These are phyloP conservation scores for Cryphonectria carpinicola DNA, from an alignment of 2,329 filamentous ascomycete species.

Conservation along the genomic window DNA sequence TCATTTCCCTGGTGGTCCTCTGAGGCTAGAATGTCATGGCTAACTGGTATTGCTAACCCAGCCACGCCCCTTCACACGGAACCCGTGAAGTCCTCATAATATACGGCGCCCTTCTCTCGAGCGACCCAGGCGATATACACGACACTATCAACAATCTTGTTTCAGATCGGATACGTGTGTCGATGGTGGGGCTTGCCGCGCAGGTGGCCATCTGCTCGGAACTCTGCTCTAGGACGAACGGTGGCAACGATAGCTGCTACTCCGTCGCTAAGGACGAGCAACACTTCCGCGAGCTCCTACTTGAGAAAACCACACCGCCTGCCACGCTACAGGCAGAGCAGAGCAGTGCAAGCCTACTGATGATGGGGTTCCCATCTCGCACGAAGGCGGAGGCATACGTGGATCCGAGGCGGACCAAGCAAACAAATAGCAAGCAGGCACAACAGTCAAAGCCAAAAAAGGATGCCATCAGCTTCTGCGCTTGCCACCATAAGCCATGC, in stretches of 20 bases:
- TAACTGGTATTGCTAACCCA: constrained; percentile 38
- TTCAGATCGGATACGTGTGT: constrained; percentile 81
- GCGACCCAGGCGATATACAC: constrained; percentile 94
- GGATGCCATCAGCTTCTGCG: constrained; percentile 74
- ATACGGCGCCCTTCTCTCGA: constrained; percentile 86
- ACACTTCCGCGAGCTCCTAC: constrained; percentile 86
- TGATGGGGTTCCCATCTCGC: constrained; percentile 97
- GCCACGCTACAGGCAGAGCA: constrained; percentile 70
- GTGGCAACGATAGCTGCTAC: constrained; percentile 76
- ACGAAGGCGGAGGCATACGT: constrained; percentile 53
- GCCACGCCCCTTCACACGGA: constrained; percentile 89
- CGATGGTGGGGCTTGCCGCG: constrained; percentile 86
- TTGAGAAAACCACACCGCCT: constrained; percentile 86
- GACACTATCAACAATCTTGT: constrained; percentile 82
- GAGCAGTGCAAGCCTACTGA: constrained; percentile 70
- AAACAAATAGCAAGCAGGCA: neutral
- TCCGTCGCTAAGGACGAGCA: constrained; percentile 84
- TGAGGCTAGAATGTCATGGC: constrained; percentile 22
- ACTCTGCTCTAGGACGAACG: constrained; percentile 85
- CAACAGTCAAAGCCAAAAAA: constrained; percentile 52
- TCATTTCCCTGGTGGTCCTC: neutral
- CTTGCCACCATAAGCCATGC: constrained; percentile 83
- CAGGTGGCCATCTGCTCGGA: constrained; percentile 92
- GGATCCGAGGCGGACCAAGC: constrained; percentile 8
- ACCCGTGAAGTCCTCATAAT: constrained; percentile 91